Evolutionary conservation across 495 filamentous ascomycete species (phyloP).

Genomic region (Hypoxylon intermedium): DNA sequence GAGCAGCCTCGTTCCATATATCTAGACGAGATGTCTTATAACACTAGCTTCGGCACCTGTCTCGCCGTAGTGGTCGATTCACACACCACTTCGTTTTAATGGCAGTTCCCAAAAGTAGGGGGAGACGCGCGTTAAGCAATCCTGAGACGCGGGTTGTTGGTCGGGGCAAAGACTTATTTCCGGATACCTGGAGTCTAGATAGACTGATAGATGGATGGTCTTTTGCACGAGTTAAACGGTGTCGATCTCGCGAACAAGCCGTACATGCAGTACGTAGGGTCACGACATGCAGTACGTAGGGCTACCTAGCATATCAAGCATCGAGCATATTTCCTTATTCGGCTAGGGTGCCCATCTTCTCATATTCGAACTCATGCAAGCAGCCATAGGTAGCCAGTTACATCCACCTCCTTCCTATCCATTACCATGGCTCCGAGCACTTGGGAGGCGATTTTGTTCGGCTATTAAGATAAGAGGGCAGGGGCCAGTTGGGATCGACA

Average conservation of each 20-base stretch:
- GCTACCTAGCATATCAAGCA: slow-evolving; percentile 34
- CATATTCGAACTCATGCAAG: slow-evolving; percentile 20
- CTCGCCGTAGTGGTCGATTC: slow-evolving; percentile 3
- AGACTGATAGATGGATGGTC: too few species aligned
- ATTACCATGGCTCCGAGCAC: slow-evolving; percentile 18
- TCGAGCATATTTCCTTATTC: slow-evolving; percentile 27
- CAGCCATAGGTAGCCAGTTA: slow-evolving; percentile 14
- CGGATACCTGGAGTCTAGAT: slow-evolving; percentile 27
- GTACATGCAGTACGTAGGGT: slow-evolving; percentile 32
- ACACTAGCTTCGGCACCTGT: slow-evolving; percentile 4
- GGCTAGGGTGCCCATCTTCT: slow-evolving; percentile 15
- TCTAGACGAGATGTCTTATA: too few species aligned
- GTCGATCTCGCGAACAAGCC: slow-evolving; percentile 29
- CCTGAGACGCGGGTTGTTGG: slow-evolving; percentile 18
- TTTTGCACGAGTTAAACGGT: slow-evolving; percentile 20
- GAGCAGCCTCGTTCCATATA: too few species aligned
- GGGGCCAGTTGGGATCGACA: slow-evolving; percentile 10
- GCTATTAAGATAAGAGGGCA: slow-evolving; percentile 20
- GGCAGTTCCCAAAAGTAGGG: slow-evolving; percentile 10
- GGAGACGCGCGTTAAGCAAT: slow-evolving; percentile 30
- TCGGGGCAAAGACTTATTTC: slow-evolving; percentile 26
- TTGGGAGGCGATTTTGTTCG: slow-evolving; percentile 5
- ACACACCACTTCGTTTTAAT: neutral
- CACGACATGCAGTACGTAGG: slow-evolving; percentile 36
- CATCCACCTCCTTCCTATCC: slow-evolving; percentile 24